Percentiles rank a stretch among this genome's conserved stretches.
These are phyloP conservation scores for Kitagawia praeruptora DNA, from an alignment of 129 eudicot genomes.

Conservation along the genomic window DNA sequence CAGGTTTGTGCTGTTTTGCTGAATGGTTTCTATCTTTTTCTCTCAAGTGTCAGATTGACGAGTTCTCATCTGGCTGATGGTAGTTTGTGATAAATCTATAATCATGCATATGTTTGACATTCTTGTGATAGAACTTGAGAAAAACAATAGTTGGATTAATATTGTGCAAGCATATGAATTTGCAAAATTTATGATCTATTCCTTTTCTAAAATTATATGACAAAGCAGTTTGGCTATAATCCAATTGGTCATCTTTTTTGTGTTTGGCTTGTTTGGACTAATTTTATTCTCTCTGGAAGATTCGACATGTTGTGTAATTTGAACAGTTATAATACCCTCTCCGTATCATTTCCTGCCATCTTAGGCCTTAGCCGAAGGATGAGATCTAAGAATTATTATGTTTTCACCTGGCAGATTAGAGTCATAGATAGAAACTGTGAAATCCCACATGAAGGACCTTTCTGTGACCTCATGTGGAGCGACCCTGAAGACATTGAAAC, in stretches of 20 bases:
- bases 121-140: background rate
- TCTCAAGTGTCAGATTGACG: background rate
- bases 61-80: background rate
- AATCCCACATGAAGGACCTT: conserved; percentile 98
- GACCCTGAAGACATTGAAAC: conserved; percentile 99
- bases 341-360: background rate
- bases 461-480: conserved; percentile 99
- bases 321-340: background rate
- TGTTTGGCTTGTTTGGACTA: background rate
- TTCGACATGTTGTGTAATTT: background rate
- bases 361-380: background rate
- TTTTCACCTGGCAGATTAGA: conserved; percentile 54
- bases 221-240: background rate
- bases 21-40: background rate
- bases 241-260: background rate
- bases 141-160: background rate
- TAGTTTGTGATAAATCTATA: background rate
- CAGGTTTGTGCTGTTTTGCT: conserved; percentile 55
- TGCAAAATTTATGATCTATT: background rate
- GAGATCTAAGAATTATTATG: conserved; percentile 6
- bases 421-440: conserved; percentile 93
- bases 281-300: background rate
- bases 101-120: background rate
- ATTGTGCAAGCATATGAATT: background rate
- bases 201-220: background rate